A percentile compares a stretch with the other conserved stretches of the same genome.
Evolutionary conservation across 352 stramenopile species (phyloP).

Genomic region (Globisporangium heterothallicum): DNA sequence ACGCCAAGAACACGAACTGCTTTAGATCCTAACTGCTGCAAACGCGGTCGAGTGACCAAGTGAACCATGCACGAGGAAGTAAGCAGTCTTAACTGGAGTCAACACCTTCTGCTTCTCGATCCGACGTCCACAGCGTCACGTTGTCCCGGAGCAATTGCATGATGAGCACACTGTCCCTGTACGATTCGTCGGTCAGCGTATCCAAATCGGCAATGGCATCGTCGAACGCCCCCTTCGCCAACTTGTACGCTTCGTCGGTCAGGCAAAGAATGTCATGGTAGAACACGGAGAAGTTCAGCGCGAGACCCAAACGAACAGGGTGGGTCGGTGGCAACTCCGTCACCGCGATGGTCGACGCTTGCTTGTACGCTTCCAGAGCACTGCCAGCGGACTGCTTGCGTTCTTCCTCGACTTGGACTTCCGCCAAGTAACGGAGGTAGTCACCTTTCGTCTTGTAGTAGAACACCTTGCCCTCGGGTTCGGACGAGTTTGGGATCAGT

Average conservation of each 20-base stretch:
- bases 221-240: constrained; percentile 97
- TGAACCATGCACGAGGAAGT: too few species aligned
- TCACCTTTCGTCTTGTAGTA: constrained; percentile 99
- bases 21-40: too few species aligned
- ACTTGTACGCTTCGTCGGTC: constrained; percentile 87
- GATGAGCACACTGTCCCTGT: constrained; percentile 99
- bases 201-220: constrained; percentile 99
- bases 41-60: neutral
- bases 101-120: constrained; percentile 70
- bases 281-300: constrained; percentile 99
- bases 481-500: constrained; percentile 97
- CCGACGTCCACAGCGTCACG: constrained; percentile 94
- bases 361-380: constrained; percentile 92
- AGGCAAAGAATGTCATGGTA: constrained; percentile 99
- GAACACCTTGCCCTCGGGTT: constrained; percentile 97
- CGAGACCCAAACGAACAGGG: constrained; percentile 97
- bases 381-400: constrained; percentile 81
- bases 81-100: constrained; percentile 93
- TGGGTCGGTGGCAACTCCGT: constrained; percentile 65
- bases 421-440: constrained; percentile 99
- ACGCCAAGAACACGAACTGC: too few species aligned
- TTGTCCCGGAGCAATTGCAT: constrained; percentile 99
- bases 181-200: constrained; percentile 97
- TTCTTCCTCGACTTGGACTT: constrained; percentile 98
- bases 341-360: constrained; percentile 26